Conservation (phyloP, 805 yeast species). For the Isabelozyma pseudorhagii region DNA sequence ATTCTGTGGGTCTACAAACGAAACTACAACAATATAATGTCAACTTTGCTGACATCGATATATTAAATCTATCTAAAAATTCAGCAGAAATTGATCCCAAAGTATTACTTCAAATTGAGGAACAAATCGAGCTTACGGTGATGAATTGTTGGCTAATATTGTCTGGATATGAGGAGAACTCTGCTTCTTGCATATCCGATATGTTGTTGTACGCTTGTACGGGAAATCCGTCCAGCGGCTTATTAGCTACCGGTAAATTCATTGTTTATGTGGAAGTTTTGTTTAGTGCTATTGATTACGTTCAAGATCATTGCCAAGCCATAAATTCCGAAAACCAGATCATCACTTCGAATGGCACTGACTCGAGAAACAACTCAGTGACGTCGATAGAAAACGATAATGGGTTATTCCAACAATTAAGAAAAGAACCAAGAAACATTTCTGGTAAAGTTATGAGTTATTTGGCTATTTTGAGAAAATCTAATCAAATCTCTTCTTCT, state of each 20-base stretch:
- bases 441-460: constrained; percentile 90
- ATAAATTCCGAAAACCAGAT: background rate
- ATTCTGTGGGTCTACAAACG: constrained; percentile 46
- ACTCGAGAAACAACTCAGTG: constrained; percentile 3
- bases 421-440: constrained; percentile 75
- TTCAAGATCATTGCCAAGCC: constrained; percentile 22
- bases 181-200: constrained; percentile 86
- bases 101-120: constrained; percentile 56
- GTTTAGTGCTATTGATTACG: constrained; percentile 68
- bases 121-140: constrained; percentile 54
- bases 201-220: constrained; percentile 84
- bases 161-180: constrained; percentile 84
- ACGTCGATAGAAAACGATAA: background rate
- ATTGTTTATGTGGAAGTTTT: constrained; percentile 72
- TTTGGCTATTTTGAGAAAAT: constrained; percentile 75
- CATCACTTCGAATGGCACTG: background rate
- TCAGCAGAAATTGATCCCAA: constrained; percentile 29
- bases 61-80: constrained; percentile 3
- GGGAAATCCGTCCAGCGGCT: constrained; percentile 65
- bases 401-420: constrained; percentile 29
- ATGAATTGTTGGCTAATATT: constrained; percentile 81
- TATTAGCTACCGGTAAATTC: constrained; percentile 65
- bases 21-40: constrained; percentile 6
- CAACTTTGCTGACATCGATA: constrained; percentile 21
- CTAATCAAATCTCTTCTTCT: constrained; percentile 32